Evolutionary conservation across 176 grass and related monocot genomes (phyloP).

Genomic region (Rhipidocladum racemiflorum): DNA sequence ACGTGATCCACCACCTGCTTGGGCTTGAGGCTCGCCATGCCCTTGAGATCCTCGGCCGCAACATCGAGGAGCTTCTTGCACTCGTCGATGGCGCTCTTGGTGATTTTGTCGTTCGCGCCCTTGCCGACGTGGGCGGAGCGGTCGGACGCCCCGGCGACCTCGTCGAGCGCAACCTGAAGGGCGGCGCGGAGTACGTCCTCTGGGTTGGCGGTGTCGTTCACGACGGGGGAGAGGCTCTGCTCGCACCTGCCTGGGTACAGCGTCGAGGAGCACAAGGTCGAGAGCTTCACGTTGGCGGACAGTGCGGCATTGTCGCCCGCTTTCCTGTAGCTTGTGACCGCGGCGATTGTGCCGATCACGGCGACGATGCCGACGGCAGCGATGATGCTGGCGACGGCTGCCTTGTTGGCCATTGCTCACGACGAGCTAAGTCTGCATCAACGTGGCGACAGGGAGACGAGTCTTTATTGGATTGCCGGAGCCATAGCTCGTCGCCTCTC

Average conservation of each 20-base stretch:
- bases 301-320: not conserved
- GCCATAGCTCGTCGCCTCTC: conserved; percentile 22
- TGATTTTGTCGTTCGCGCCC: conserved; percentile 30
- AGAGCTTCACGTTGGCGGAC: conserved; percentile 37
- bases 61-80: conserved; percentile 78
- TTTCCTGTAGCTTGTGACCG: conserved; percentile 37
- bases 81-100: conserved; percentile 41
- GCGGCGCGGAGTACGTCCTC: conserved; percentile 49
- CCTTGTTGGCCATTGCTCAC: conserved; percentile 57
- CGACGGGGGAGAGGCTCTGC: conserved; percentile 40
- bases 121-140: conserved; percentile 42
- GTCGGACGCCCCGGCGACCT: conserved; percentile 38
- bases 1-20: conserved; percentile 18
- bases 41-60: conserved; percentile 45
- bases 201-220: conserved; percentile 42
- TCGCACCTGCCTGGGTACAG: conserved; percentile 68
- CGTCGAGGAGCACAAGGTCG: conserved; percentile 61
- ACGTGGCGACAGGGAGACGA: not conserved
- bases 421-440: not conserved
- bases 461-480: not conserved
- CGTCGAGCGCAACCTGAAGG: conserved; percentile 42
- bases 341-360: conserved; percentile 66
- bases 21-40: conserved; percentile 37
- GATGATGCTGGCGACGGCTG: conserved; percentile 42
- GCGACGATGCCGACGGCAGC: conserved; percentile 57